Percentiles rank a stretch among this genome's conserved stretches.
phyloP scores from a whole-genome alignment of 257 asterid genomes.

The Nicotiana otophora region DNA sequence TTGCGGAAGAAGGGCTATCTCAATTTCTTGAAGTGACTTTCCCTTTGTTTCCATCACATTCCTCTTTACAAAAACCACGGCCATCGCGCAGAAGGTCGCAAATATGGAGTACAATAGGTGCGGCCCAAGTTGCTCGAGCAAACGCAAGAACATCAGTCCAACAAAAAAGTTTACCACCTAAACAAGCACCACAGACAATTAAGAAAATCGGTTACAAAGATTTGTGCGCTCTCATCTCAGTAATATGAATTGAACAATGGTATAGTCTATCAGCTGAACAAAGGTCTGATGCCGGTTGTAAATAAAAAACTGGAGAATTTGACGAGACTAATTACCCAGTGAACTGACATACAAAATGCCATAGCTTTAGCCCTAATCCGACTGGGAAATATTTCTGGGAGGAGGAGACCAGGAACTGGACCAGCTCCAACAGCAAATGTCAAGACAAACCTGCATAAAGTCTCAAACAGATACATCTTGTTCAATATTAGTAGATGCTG shows the following conservation, averaged over 20 bases:
- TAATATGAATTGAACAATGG: neutral
- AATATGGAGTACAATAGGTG: constrained; percentile 62
- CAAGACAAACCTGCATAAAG: constrained; percentile 64
- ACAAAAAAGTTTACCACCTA: constrained; percentile 79
- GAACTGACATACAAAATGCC: constrained; percentile 92
- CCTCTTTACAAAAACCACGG: constrained; percentile 61
- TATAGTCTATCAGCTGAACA: neutral
- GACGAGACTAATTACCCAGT: constrained; percentile 59
- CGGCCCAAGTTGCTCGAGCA: constrained; percentile 82
- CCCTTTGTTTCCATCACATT: constrained; percentile 91
- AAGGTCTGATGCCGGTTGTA: neutral
- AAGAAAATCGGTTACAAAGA: neutral
- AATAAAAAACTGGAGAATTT: neutral
- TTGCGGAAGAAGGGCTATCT: constrained; percentile 76
- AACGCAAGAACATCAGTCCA: constrained; percentile 72
- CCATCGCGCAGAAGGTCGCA: constrained; percentile 62
- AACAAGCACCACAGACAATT: neutral
- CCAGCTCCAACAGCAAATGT: constrained; percentile 93
- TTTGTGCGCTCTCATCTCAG: neutral
- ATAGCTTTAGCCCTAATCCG: constrained; percentile 85
- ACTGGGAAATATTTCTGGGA: constrained; percentile 73
- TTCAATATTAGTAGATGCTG: neutral
- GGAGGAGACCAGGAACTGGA: constrained; percentile 84
- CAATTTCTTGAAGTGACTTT: constrained; percentile 88
- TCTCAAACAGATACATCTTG: neutral